Base-by-base conservation (phyloP, 768 basidiomycete species). In the Suillus americanus region DNA sequence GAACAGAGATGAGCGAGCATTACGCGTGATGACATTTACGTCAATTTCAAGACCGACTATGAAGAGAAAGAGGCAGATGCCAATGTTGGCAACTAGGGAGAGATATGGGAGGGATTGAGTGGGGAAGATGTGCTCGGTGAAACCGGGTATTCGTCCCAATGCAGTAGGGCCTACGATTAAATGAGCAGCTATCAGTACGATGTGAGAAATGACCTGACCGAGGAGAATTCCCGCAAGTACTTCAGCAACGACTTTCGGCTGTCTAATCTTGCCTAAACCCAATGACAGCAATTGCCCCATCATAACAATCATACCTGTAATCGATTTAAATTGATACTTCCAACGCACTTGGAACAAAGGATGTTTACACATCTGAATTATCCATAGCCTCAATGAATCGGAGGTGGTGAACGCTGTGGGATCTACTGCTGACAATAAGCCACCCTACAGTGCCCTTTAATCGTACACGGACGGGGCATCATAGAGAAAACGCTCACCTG, bases 1-100 rank as follows among this genome's bases (percentile, higher is more conserved):
- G 0, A 83, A 81, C 0, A 81, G 74, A 1, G 90, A 90, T 2
- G 89, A 77, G 1, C 86, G 82, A 0, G 83, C 87, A 81, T 92
- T 92, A 30, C 89, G 87, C 70, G 84, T 89, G 76, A 98, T 90
- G 65, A 97, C 80, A 3, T 80, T 79, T 0, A 86, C 79, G 68
- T 99, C 97, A 64, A 97, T 95, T 78, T 94, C 91, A n/a, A 97
- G 87, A 0, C 97, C 97, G 41, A 98, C 90, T 65, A 97, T 85
- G 80, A 98, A 98, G 13, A 98, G 85, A 79, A 94, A 95, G 53
- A 95, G 85, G 67, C 88, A 89, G 13, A 94, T 83, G 1, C 93
- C 97, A 67, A 99, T 92, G 71, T 91, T 94, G 25, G 97, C 92
- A 35, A 91, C 88, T 38, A 99, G 89, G 46, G 86, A 89, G 40